A percentile compares a stretch with the other conserved stretches of the same genome.
These are phyloP conservation scores for Blepharisma japonicum DNA, from an alignment of 73 alveolate species.

Conservation along the genomic window DNA sequence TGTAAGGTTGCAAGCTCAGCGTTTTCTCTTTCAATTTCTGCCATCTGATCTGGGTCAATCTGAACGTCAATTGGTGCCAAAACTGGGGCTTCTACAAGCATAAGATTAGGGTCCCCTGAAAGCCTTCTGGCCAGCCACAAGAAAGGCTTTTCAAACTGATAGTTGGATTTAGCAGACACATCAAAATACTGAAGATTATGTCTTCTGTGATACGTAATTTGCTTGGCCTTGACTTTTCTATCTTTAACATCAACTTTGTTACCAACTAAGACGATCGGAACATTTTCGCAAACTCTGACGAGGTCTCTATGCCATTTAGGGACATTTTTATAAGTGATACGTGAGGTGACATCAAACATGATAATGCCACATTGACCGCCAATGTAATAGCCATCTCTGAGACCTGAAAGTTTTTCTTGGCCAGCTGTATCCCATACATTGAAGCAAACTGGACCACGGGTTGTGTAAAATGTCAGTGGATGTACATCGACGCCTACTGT, in stretches of 20 bases:
- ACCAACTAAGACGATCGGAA: conserved; percentile 88
- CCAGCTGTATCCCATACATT: conserved; percentile 96
- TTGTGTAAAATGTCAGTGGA: conserved; percentile 88
- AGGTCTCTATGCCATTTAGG: conserved; percentile 97
- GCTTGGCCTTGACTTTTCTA: conserved; percentile 97
- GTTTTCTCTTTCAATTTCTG: conserved; percentile 57
- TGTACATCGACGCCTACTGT: conserved; percentile 97
- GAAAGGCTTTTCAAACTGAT: conserved; percentile 99
- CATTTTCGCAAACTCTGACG: conserved; percentile 83
- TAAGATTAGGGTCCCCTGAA: conserved; percentile 75
- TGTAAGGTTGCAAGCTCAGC: conserved; percentile 64
- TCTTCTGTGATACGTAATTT: conserved; percentile 98
- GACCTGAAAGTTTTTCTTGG: conserved; percentile 84
- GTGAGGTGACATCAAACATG: conserved; percentile 98
- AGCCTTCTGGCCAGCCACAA: conserved; percentile 97
- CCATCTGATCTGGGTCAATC: conserved; percentile 73
- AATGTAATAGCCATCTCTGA: conserved; percentile 90
- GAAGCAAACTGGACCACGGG: conserved; percentile 74
- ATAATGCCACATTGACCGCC: conserved; percentile 91
- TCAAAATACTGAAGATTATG: conserved; percentile 97
- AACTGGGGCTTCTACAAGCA: conserved; percentile 79
- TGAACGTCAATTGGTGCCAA: conserved; percentile 72
- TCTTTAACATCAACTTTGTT: conserved; percentile 98
- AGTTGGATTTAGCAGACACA: conserved; percentile 98
- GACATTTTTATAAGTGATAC: conserved; percentile 96